Evolutionary conservation across 768 basidiomycete species (phyloP).

Genomic region (Sarcomyxa edulis): DNA sequence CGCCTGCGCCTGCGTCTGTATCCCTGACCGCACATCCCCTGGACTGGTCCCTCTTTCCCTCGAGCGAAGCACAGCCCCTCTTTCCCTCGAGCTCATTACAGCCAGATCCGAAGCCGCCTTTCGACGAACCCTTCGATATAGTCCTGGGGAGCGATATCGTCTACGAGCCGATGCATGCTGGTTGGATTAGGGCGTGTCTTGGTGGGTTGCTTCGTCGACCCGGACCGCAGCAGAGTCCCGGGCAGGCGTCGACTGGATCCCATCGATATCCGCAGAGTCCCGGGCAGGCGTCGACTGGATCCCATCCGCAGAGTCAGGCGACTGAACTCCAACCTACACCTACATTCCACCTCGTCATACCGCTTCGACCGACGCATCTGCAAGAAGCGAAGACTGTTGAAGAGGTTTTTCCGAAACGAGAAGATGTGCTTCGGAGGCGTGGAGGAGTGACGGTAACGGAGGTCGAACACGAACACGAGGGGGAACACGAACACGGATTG

Average conservation of each 20-base stretch:
- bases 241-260: conserved; percentile 16
- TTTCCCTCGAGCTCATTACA: conserved; percentile 1
- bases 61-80: background rate
- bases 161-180: conserved; percentile 67
- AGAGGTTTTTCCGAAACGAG: conserved; percentile 35
- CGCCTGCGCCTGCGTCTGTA: conserved; percentile 3
- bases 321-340: conserved; percentile 13
- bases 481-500: too few relatives aligned
- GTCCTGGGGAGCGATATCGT: conserved; percentile 81
- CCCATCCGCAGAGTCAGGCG: too few relatives aligned
- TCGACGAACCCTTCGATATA: conserved; percentile 53
- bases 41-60: conserved; percentile 49
- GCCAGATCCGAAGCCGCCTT: conserved; percentile 10
- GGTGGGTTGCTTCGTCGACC: conserved; percentile 37
- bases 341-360: conserved; percentile 73
- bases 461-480: too few relatives aligned
- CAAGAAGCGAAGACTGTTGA: conserved; percentile 58
- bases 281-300: background rate
- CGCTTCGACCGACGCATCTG: conserved; percentile 60
- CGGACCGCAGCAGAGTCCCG: background rate
- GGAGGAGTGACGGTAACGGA: too few relatives aligned
- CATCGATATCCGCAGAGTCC: background rate
- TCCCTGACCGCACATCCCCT: conserved; percentile 26
- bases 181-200: conserved; percentile 66
- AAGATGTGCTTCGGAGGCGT: conserved; percentile 5